phyloP scores from a whole-genome alignment of 1,284 basidiomycete species.

The Boletus chippewaensis region DNA sequence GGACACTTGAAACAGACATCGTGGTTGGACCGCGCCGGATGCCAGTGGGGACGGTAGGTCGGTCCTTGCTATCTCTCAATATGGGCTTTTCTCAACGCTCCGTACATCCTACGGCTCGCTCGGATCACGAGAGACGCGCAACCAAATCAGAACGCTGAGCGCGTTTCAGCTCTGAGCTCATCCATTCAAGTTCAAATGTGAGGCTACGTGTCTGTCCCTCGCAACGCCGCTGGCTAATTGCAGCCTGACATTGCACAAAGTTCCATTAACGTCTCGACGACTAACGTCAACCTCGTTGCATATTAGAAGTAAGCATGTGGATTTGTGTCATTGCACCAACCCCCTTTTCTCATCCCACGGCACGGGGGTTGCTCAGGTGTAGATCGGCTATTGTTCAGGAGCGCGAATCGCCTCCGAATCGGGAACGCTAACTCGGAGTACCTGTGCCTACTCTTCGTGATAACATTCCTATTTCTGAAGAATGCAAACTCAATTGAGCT shows the following conservation, averaged over 20 bases:
- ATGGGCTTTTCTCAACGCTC: neutral
- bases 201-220: neutral
- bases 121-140: neutral
- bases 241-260: slow-evolving; percentile 10
- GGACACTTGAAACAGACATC: no score
- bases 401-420: neutral
- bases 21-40: no score
- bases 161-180: neutral
- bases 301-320: neutral
- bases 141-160: slow-evolving; percentile 4
- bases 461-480: neutral
- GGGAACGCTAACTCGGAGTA: neutral
- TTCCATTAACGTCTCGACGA: slow-evolving; percentile 1
- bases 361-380: neutral
- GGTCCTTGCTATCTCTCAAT: neutral
- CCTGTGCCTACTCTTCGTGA: neutral
- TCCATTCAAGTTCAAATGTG: neutral
- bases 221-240: slow-evolving; percentile 9
- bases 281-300: neutral
- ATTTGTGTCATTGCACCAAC: neutral
- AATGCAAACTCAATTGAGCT: neutral
- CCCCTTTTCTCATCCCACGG: neutral
- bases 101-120: neutral
- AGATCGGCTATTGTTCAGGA: neutral
- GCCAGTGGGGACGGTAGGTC: neutral